Conservation (phyloP, 352 stramenopile species). For the Phytophthora fragariae region DNA sequence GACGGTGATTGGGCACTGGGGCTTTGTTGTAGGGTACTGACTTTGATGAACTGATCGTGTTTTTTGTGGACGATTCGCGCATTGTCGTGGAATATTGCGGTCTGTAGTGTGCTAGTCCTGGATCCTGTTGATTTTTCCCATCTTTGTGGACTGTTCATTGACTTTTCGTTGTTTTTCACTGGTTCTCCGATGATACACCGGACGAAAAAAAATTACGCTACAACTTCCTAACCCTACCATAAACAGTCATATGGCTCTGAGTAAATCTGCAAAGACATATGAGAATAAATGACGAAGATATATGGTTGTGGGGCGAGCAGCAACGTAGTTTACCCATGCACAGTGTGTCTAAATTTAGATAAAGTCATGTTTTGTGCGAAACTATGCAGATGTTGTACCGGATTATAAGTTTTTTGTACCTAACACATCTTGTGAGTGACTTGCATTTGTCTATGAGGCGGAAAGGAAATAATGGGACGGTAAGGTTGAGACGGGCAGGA, state of each 20-base stretch:
- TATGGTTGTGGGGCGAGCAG: background rate
- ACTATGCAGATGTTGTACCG: background rate
- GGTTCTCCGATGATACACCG: constrained; percentile 10
- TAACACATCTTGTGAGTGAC: too few relatives aligned
- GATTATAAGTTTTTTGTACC: background rate
- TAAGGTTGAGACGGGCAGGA: too few relatives aligned
- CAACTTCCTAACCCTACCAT: constrained; percentile 1
- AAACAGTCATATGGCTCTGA: background rate
- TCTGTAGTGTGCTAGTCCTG: too few relatives aligned
- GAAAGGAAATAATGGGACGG: background rate
- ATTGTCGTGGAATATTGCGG: too few relatives aligned
- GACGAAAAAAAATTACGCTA: constrained; percentile 7
- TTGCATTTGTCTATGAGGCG: too few relatives aligned
- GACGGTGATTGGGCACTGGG: too few relatives aligned
- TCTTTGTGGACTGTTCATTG: too few relatives aligned
- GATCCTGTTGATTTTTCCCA: too few relatives aligned
- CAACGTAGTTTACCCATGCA: constrained; percentile 9
- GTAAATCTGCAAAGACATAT: background rate
- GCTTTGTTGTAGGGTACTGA: too few relatives aligned
- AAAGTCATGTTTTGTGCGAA: background rate
- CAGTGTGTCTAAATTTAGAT: constrained; percentile 10
- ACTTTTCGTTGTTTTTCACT: too few relatives aligned
- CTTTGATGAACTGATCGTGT: too few relatives aligned
- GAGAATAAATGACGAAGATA: constrained; percentile 17
- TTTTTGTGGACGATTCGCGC: too few relatives aligned